These are phyloP conservation scores for Hemisphaericaspora nanyangensis DNA, from an alignment of 805 yeast species.

Conservation along the genomic window DNA sequence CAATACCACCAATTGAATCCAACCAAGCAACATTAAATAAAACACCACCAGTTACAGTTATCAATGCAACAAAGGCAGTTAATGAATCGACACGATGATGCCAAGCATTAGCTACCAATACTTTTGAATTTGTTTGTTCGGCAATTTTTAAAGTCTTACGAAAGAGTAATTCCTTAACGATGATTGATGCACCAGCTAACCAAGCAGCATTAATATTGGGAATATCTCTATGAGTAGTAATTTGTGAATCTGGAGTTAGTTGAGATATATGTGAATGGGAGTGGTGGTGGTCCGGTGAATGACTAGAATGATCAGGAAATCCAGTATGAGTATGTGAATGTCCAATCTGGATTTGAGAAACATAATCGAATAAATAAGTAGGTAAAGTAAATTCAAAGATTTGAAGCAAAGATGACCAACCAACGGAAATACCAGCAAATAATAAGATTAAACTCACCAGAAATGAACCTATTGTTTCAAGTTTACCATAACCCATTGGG, in stretches of 20 bases:
- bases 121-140: slow-evolving; percentile 72
- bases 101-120: slow-evolving; percentile 96
- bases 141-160: slow-evolving; percentile 83
- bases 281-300: slow-evolving; percentile 20
- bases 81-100: slow-evolving; percentile 94
- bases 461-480: slow-evolving; percentile 88
- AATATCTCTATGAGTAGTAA: slow-evolving; percentile 10
- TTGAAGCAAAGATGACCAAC: slow-evolving; percentile 74
- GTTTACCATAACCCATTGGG: slow-evolving; percentile 89
- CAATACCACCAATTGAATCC: slow-evolving; percentile 88
- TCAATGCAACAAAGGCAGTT: slow-evolving; percentile 86
- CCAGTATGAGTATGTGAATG: slow-evolving; percentile 52
- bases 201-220: slow-evolving; percentile 89
- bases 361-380: slow-evolving; percentile 50
- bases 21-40: slow-evolving; percentile 75
- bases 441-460: slow-evolving; percentile 81
- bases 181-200: slow-evolving; percentile 88
- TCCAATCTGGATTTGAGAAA: slow-evolving; percentile 44
- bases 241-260: slow-evolving; percentile 7
- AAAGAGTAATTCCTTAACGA: slow-evolving; percentile 83
- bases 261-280: slow-evolving; percentile 24
- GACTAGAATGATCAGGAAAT: slow-evolving; percentile 4
- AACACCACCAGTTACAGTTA: slow-evolving; percentile 83
- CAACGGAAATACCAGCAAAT: slow-evolving; percentile 87
- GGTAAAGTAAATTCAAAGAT: slow-evolving; percentile 69